Conservation (phyloP, 2,329 filamentous ascomycete genomes). For the Phyllachora maydis region DNA sequence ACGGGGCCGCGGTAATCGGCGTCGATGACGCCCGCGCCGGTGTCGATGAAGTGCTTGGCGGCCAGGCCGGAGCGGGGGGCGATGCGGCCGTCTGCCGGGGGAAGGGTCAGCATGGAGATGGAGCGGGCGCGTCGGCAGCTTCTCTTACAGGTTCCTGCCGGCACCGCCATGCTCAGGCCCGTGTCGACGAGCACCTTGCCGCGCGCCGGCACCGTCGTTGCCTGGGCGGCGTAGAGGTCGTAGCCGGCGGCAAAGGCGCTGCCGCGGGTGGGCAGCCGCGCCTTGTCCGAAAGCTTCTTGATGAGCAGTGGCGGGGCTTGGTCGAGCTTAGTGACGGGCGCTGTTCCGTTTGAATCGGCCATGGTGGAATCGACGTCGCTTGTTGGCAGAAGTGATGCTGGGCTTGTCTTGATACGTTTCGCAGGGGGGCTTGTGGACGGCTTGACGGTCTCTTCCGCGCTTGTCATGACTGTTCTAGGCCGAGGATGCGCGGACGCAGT, state of each 20-base stretch:
- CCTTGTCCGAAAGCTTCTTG: constrained; percentile 69
- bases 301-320: constrained; percentile 49
- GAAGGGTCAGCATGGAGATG: neutral
- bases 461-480: constrained; percentile 1
- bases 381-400: too few relatives aligned
- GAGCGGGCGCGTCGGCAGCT: constrained; percentile 2
- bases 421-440: constrained; percentile 54
- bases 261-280: constrained; percentile 69
- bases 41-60: constrained; percentile 88
- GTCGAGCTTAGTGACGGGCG: constrained; percentile 13
- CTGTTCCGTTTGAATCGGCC: constrained; percentile 6
- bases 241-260: constrained; percentile 84
- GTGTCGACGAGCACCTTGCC: constrained; percentile 80
- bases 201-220: constrained; percentile 55
- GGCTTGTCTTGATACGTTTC: constrained; percentile 64
- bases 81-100: constrained; percentile 56
- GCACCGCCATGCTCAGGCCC: constrained; percentile 78
- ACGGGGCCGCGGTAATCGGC: constrained; percentile 90
- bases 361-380: constrained; percentile 8
- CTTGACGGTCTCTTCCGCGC: constrained; percentile 9
- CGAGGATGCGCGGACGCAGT: too few relatives aligned
- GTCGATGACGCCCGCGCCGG: constrained; percentile 90
- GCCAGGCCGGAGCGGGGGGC: constrained; percentile 84
- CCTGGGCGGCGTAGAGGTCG: constrained; percentile 67
- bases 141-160: constrained; percentile 75